These are phyloP conservation scores for Neofusicoccum sp. DNA, from an alignment of 2,329 filamentous ascomycete species.

Conservation along the genomic window DNA sequence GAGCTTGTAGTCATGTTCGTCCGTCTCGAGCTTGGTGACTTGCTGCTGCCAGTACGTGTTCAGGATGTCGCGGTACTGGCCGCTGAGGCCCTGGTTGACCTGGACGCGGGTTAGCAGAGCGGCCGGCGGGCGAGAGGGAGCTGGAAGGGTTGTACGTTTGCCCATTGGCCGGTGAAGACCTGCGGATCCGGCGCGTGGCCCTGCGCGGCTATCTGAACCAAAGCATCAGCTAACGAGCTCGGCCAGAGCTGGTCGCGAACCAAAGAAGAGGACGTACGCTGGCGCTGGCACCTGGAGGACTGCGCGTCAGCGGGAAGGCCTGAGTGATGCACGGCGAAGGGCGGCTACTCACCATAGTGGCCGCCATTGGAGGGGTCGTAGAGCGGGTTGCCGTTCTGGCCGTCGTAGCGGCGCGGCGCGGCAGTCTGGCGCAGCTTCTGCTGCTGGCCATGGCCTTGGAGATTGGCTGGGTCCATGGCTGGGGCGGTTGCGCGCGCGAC, in stretches of 20 bases:
- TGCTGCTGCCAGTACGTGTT: constrained; percentile 99
- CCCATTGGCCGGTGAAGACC: constrained; percentile 91
- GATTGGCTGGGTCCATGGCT: constrained; percentile 38
- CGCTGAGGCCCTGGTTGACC: constrained; percentile 93
- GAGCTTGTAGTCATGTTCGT: constrained; percentile 97
- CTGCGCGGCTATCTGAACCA: constrained; percentile 72
- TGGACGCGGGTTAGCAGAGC: constrained; percentile 40
- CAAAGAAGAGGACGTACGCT: constrained; percentile 52
- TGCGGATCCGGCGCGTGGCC: constrained; percentile 86
- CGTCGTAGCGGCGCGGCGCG: constrained; percentile 47
- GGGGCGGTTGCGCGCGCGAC: constrained; percentile 27
- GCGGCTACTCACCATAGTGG: constrained; percentile 46
- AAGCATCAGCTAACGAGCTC: constrained; percentile 30
- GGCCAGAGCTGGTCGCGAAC: constrained; percentile 8
- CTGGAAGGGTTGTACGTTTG: constrained; percentile 63
- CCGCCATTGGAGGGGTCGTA: constrained; percentile 49
- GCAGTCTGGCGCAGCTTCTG: constrained; percentile 37
- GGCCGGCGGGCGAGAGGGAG: background rate
- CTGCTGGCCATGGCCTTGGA: constrained; percentile 34
- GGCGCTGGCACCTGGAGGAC: constrained; percentile 61
- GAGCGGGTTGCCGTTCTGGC: constrained; percentile 48
- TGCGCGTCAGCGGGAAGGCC: constrained; percentile 18
- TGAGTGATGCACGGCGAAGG: constrained; percentile 7
- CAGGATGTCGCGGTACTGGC: constrained; percentile 92
- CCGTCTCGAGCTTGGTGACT: constrained; percentile 90